Percentiles rank a stretch among this genome's conserved stretches.
Evolutionary conservation across 2,329 filamentous ascomycete species (phyloP).

Genomic region (Rhynchosporium secalis): DNA sequence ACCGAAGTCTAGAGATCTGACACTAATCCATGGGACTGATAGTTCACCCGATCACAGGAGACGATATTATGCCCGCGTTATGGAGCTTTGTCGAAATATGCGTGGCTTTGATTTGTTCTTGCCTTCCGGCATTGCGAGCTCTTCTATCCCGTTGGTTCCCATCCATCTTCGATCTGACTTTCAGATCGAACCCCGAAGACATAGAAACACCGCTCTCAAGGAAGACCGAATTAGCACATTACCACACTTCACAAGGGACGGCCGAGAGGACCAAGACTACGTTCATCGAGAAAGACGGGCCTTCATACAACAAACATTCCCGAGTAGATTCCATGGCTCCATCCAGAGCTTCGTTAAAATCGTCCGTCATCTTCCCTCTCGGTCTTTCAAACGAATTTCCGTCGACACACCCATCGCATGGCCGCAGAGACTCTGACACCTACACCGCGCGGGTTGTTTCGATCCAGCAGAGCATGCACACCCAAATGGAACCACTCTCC

Average conservation of each 20-base stretch:
- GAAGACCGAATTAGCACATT: not conserved
- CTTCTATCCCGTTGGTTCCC: conserved; percentile 29
- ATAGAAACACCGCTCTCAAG: not conserved
- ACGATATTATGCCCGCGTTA: conserved; percentile 32
- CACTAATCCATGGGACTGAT: not conserved
- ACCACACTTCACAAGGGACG: not conserved
- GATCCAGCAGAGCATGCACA: not conserved
- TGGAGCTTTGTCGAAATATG: conserved; percentile 37
- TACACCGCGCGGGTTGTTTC: not conserved
- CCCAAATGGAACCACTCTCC: not conserved
- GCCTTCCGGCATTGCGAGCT: conserved; percentile 32
- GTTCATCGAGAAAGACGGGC: conserved; percentile 12
- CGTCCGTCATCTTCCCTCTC: not conserved
- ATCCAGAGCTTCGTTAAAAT: not conserved
- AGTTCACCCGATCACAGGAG: conserved; percentile 22
- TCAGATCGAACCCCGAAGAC: not conserved
- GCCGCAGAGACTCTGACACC: not conserved
- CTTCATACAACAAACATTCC: conserved; percentile 14
- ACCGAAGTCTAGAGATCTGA: not conserved
- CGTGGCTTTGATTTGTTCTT: conserved; percentile 34
- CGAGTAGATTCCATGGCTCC: not conserved
- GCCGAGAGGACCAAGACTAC: not conserved
- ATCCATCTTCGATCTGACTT: conserved; percentile 18
- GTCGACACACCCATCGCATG: not conserved
- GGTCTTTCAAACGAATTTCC: not conserved